Evolutionary conservation across 1,139 yeast species (phyloP).

Genomic region (Pichia sp.): DNA sequence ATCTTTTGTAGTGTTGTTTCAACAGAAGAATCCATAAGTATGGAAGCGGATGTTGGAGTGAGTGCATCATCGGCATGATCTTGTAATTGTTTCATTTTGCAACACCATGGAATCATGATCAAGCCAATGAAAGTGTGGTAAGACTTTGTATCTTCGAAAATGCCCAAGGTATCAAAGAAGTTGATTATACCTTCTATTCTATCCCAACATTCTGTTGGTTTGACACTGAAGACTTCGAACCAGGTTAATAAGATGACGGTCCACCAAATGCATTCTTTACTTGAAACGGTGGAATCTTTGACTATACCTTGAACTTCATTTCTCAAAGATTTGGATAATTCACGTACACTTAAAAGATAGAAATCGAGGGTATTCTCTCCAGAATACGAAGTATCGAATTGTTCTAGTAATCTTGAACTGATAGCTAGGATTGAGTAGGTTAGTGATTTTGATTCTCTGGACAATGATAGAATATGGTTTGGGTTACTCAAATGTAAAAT

Average conservation of each 20-base stretch:
- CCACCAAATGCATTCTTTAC: constrained; percentile 17
- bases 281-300: constrained; percentile 1
- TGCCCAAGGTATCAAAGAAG: constrained; percentile 32
- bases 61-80: not conserved
- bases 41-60: not conserved
- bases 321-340: constrained; percentile 20
- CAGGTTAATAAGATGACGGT: constrained; percentile 27
- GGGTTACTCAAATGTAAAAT: constrained; percentile 15
- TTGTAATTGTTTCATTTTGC: not conserved
- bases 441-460: constrained; percentile 27
- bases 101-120: constrained; percentile 12
- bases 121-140: constrained; percentile 2
- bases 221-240: constrained; percentile 28
- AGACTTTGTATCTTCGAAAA: constrained; percentile 8
- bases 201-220: constrained; percentile 33
- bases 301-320: constrained; percentile 12
- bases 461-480: constrained; percentile 18
- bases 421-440: constrained; percentile 31
- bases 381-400: constrained; percentile 18
- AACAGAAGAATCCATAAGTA: not conserved
- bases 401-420: constrained; percentile 30
- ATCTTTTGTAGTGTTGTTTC: constrained; percentile 3
- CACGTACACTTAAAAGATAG: constrained; percentile 29
- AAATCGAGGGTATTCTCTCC: constrained; percentile 29
- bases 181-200: constrained; percentile 41